Evolutionary conservation across 148 eudicot genomes (phyloP).

Genomic region (Vaccinium corymbosum): DNA sequence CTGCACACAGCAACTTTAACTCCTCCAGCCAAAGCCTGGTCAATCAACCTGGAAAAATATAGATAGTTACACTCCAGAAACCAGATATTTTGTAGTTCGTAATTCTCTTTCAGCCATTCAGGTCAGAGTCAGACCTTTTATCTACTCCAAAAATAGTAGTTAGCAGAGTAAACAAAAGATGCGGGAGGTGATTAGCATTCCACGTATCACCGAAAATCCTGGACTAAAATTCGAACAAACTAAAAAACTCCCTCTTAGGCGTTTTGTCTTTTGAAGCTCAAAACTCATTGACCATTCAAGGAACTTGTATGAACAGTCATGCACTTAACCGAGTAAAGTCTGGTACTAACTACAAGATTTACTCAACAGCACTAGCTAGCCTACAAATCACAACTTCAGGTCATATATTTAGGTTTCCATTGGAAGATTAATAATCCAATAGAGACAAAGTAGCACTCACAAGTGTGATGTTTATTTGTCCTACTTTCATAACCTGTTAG

Average conservation of each 20-base stretch:
- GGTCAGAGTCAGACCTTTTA: not conserved
- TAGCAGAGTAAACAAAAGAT: not conserved
- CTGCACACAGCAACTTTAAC: slow-evolving; percentile 99
- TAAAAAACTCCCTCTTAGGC: not conserved
- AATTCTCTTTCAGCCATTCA: not conserved
- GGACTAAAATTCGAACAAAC: not conserved
- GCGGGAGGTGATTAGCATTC: not conserved
- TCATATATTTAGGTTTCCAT: not conserved
- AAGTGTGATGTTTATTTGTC: not conserved
- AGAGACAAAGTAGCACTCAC: not conserved
- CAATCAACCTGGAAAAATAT: slow-evolving; percentile 60
- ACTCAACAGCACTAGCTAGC: not conserved
- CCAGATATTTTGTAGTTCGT: not conserved
- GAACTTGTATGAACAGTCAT: not conserved
- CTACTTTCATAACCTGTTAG: not conserved
- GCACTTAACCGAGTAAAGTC: not conserved
- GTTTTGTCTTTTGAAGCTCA: not conserved
- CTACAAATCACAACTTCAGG: not conserved
- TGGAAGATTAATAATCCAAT: not conserved
- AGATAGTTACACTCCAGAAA: not conserved
- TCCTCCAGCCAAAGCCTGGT: slow-evolving; percentile 79
- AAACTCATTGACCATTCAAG: not conserved
- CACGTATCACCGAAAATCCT: not conserved
- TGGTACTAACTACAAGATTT: not conserved
- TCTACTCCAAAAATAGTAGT: not conserved